A percentile compares a stretch with the other conserved stretches of the same genome.
phyloP scores from a whole-genome alignment of 176 grass and related monocot genomes.

The Triticum aestivum region DNA sequence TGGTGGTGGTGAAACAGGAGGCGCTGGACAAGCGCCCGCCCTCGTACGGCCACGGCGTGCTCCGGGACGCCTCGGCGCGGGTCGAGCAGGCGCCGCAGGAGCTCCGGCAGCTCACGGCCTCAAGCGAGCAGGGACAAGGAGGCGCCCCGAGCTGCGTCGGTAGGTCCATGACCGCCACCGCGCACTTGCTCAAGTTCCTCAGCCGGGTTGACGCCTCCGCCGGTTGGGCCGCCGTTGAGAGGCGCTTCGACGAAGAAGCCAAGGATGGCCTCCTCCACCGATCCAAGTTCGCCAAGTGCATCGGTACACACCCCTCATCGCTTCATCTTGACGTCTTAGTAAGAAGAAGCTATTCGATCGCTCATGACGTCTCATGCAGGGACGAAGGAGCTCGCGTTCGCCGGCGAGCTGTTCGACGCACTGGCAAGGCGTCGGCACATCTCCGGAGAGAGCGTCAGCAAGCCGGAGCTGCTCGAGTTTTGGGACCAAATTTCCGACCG shows the following conservation, averaged over 20 bases:
- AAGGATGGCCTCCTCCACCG: slow-evolving; percentile 51
- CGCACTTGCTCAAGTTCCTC: slow-evolving; percentile 84
- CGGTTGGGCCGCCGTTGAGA: slow-evolving; percentile 59
- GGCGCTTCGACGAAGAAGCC: slow-evolving; percentile 62
- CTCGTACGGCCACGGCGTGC: too few species aligned
- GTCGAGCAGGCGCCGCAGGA: too few species aligned
- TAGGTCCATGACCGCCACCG: slow-evolving; percentile 56
- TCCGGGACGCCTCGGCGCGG: too few species aligned
- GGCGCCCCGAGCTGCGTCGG: slow-evolving; percentile 17
- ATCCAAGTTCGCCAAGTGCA: slow-evolving; percentile 81
- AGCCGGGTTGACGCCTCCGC: slow-evolving; percentile 44
- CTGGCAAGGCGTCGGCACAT: slow-evolving; percentile 65
- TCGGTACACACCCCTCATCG: slow-evolving; percentile 34
- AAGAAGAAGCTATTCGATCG: neutral
- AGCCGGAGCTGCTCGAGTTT: slow-evolving; percentile 75
- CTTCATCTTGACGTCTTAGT: neutral
- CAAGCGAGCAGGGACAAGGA: too few species aligned
- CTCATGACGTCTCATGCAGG: slow-evolving; percentile 25
- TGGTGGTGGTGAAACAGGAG: too few species aligned
- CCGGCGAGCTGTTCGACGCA: slow-evolving; percentile 77
- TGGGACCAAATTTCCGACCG: slow-evolving; percentile 88
- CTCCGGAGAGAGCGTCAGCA: slow-evolving; percentile 58
- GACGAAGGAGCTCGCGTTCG: slow-evolving; percentile 71
- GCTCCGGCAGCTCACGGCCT: too few species aligned
- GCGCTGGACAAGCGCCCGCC: too few species aligned